Conservation (phyloP, 1,284 basidiomycete species). For the Trametes hirsuta region DNA sequence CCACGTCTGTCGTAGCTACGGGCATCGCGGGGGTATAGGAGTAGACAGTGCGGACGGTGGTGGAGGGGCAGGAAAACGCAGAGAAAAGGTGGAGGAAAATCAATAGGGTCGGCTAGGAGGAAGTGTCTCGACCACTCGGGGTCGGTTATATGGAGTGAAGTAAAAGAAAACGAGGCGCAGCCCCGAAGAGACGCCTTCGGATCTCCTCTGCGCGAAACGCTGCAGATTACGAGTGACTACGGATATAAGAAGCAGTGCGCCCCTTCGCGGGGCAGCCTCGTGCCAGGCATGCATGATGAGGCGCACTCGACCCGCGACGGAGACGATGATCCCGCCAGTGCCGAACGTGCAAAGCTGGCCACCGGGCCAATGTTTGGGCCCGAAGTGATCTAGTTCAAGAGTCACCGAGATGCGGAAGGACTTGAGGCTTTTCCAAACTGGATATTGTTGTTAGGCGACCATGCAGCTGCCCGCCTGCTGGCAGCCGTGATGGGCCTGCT, state of each 20-base stretch:
- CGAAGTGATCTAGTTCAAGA: constrained; percentile 1
- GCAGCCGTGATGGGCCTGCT: constrained; percentile 22
- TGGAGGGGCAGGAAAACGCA: constrained; percentile 11
- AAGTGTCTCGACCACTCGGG: constrained; percentile 19
- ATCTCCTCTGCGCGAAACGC: constrained; percentile 24
- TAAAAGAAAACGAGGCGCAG: constrained; percentile 32
- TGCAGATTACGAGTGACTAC: constrained; percentile 24
- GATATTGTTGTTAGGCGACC: constrained; percentile 6
- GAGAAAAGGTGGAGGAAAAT: constrained; percentile 13
- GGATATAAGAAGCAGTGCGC: constrained; percentile 27
- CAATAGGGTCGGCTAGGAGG: constrained; percentile 14
- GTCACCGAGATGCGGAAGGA: constrained; percentile 10
- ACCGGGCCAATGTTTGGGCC: constrained; percentile 1
- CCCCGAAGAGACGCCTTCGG: constrained; percentile 21
- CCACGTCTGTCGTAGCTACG: constrained; percentile 28
- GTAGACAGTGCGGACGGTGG: constrained; percentile 11
- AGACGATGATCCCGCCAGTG: constrained; percentile 20
- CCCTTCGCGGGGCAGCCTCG: constrained; percentile 27
- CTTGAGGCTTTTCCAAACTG: not conserved
- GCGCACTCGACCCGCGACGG: constrained; percentile 13
- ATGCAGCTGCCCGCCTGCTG: constrained; percentile 6
- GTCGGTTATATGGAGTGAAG: constrained; percentile 31
- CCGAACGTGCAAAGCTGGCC: constrained; percentile 12
- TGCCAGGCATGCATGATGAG: constrained; percentile 29
- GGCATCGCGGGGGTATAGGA: constrained; percentile 24